These are phyloP conservation scores for Platanthera zijinensis DNA, from an alignment of 106 monocot species.

Conservation along the genomic window DNA sequence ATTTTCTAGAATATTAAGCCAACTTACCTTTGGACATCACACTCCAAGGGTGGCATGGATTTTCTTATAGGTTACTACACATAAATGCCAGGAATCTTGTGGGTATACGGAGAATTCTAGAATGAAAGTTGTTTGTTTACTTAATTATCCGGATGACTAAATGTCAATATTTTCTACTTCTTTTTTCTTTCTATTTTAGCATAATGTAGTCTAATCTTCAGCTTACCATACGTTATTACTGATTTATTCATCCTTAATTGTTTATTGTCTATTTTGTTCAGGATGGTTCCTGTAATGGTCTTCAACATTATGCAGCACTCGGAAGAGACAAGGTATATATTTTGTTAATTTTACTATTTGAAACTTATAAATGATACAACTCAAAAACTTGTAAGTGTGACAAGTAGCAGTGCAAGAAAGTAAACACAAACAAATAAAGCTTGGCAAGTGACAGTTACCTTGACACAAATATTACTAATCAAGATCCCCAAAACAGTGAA, in stretches of 20 bases:
- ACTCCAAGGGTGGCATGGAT: background rate
- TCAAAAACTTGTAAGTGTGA: no score
- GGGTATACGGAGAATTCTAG: background rate
- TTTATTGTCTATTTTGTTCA: slow-evolving; percentile 15
- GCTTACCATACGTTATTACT: background rate
- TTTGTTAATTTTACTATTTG: background rate
- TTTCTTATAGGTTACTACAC: background rate
- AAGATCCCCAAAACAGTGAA: no score
- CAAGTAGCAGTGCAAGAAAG: no score
- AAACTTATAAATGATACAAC: no score
- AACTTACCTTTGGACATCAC: background rate
- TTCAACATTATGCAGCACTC: slow-evolving; percentile 75
- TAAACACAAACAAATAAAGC: no score
- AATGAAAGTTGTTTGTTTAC: background rate
- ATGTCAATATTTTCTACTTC: background rate
- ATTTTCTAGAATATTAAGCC: background rate
- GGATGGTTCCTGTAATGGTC: slow-evolving; percentile 74
- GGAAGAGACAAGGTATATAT: slow-evolving; percentile 55
- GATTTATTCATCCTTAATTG: background rate
- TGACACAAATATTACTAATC: no score
- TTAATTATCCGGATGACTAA: background rate
- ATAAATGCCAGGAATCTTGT: background rate
- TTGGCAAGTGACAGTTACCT: no score
- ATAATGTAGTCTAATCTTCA: background rate
- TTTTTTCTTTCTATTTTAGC: background rate